Evolutionary conservation across 2,329 filamentous ascomycete species (phyloP).

Genomic region (Fusarium redolens): DNA sequence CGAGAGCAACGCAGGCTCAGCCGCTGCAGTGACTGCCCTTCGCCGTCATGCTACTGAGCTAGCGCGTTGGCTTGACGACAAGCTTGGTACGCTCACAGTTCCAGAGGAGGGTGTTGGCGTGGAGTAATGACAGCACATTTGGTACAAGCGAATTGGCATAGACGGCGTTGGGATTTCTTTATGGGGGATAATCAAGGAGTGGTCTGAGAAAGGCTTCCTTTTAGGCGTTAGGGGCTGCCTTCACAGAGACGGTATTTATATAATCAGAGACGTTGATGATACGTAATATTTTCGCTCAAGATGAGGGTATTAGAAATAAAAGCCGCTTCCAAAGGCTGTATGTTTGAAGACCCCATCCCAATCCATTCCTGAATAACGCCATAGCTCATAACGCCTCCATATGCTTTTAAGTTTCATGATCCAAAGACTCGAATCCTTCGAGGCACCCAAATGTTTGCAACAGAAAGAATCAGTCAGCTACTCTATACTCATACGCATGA

Average conservation of each 20-base stretch:
- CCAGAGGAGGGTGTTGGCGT: slow-evolving; percentile 63
- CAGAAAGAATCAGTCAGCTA: slow-evolving; percentile 52
- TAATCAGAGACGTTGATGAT: slow-evolving; percentile 23
- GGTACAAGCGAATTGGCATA: slow-evolving; percentile 30
- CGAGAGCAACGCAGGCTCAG: slow-evolving; percentile 53
- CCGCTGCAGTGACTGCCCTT: slow-evolving; percentile 62
- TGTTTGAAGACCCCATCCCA: slow-evolving; percentile 19
- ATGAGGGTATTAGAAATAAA: slow-evolving; percentile 33
- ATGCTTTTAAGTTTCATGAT: slow-evolving; percentile 26
- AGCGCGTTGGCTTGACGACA: slow-evolving; percentile 69
- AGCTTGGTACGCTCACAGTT: slow-evolving; percentile 64
- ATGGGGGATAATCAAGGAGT: slow-evolving; percentile 17
- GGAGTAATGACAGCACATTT: slow-evolving; percentile 36
- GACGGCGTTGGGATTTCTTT: slow-evolving; percentile 37
- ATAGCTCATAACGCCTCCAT: slow-evolving; percentile 34
- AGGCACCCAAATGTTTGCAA: background rate
- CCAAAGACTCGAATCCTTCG: slow-evolving; percentile 1
- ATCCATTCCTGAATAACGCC: slow-evolving; percentile 18
- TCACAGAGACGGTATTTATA: slow-evolving; percentile 38
- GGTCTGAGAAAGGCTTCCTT: slow-evolving; percentile 15
- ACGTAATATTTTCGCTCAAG: slow-evolving; percentile 10
- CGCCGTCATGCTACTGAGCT: slow-evolving; percentile 69
- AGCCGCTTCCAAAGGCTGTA: slow-evolving; percentile 18
- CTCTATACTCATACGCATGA: slow-evolving; percentile 98
- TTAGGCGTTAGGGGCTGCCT: slow-evolving; percentile 39